Percentiles rank a stretch among this genome's conserved stretches.
These are phyloP conservation scores for Aspergillus sp. DNA, from an alignment of 2,329 filamentous ascomycete genomes.

Conservation along the genomic window DNA sequence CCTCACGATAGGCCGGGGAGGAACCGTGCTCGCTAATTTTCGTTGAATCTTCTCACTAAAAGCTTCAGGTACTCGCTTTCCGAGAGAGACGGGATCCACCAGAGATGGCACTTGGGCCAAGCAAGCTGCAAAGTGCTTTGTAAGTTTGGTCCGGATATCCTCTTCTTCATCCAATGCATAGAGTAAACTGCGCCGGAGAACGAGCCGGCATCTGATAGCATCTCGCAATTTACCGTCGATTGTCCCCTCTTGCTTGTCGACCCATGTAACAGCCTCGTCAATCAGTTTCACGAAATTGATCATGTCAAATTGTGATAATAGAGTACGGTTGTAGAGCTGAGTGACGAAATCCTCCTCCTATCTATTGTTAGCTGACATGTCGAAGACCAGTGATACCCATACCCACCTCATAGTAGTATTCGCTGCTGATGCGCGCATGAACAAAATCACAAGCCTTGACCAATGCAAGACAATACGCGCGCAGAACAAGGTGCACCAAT, in stretches of 20 bases:
- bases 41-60: conserved; percentile 88
- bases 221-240: conserved; percentile 32
- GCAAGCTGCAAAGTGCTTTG: conserved; percentile 24
- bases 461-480: conserved; percentile 77
- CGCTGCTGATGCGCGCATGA: conserved; percentile 65
- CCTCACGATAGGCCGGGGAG: conserved; percentile 79
- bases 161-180: conserved; percentile 32
- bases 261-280: conserved; percentile 46
- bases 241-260: conserved; percentile 32
- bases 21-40: conserved; percentile 86
- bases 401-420: conserved; percentile 80
- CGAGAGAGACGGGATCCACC: conserved; percentile 53
- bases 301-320: conserved; percentile 58
- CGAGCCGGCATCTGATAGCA: conserved; percentile 58
- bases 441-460: conserved; percentile 76
- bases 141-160: conserved; percentile 22
- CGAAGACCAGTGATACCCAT: background rate
- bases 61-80: conserved; percentile 60
- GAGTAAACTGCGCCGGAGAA: conserved; percentile 52
- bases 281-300: conserved; percentile 50
- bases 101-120: conserved; percentile 46
- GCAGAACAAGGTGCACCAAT: conserved; percentile 56
- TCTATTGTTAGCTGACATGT: conserved; percentile 8
- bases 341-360: conserved; percentile 96
- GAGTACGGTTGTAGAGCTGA: conserved; percentile 73